A percentile compares a stretch with the other conserved stretches of the same genome.
Evolutionary conservation across 108 stramenopile genomes (phyloP).

Genomic region (Skeletonema marinoi): DNA sequence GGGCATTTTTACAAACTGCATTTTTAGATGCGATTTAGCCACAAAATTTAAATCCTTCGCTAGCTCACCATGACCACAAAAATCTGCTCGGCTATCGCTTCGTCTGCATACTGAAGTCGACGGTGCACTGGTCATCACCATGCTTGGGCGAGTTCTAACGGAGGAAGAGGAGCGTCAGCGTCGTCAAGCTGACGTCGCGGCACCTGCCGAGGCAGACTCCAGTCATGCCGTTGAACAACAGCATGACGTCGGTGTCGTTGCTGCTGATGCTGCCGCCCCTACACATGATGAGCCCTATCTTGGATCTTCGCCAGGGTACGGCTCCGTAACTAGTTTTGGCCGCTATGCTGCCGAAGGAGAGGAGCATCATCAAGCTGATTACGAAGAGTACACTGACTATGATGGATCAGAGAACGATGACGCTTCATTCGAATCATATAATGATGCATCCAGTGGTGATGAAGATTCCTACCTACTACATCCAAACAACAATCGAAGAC

Average conservation of each 20-base stretch:
- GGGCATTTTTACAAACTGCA: no score
- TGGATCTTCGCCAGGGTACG: not conserved
- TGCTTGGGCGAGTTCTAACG: constrained; percentile 33
- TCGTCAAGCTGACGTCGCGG: constrained; percentile 3
- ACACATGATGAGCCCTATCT: not conserved
- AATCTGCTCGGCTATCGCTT: no score
- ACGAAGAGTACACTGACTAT: constrained; percentile 1
- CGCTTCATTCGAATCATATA: not conserved
- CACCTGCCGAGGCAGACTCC: constrained; percentile 3
- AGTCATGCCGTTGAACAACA: constrained; percentile 9
- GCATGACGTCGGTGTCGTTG: not conserved
- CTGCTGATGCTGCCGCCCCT: not conserved
- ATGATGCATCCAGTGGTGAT: constrained; percentile 1
- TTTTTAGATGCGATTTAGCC: no score
- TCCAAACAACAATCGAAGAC: not conserved
- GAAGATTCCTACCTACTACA: constrained; percentile 16
- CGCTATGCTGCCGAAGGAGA: not conserved
- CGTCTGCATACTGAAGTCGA: no score
- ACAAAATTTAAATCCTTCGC: no score
- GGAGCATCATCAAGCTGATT: not conserved
- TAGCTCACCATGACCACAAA: no score
- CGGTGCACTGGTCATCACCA: not conserved
- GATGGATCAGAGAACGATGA: constrained; percentile 8
- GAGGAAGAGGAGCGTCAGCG: constrained; percentile 43
- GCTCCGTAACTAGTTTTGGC: not conserved